These are phyloP conservation scores for Aphanomyces invadans DNA, from an alignment of 352 stramenopile genomes.

Conservation along the genomic window DNA sequence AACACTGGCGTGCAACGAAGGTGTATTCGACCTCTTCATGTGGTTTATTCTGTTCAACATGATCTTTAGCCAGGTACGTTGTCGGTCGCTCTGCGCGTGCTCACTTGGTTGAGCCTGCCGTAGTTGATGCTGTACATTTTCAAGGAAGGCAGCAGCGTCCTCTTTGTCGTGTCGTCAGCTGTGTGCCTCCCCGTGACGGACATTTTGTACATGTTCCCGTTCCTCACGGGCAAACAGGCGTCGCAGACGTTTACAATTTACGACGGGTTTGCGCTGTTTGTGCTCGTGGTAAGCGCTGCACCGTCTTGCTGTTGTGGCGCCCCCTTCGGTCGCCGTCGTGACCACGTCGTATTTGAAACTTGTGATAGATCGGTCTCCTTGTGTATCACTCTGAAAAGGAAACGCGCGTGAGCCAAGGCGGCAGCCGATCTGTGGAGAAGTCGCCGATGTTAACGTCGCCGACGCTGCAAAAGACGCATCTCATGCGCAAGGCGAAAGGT, in stretches of 20 bases:
- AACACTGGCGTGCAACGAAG: constrained; percentile 13
- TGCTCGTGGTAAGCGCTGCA: constrained; percentile 9
- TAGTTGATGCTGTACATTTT: constrained; percentile 30
- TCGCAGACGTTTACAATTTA: constrained; percentile 24
- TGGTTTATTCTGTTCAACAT: constrained; percentile 28
- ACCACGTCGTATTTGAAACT: neutral
- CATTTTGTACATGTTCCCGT: constrained; percentile 24
- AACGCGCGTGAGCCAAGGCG: constrained; percentile 33
- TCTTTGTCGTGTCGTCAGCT: constrained; percentile 31
- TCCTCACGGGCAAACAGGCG: constrained; percentile 9
- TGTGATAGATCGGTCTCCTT: constrained; percentile 50
- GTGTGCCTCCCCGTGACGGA: constrained; percentile 18
- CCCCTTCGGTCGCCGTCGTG: neutral
- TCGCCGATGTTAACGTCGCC: constrained; percentile 82
- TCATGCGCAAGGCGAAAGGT: constrained; percentile 72
- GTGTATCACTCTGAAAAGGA: constrained; percentile 87
- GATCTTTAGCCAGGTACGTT: constrained; percentile 26
- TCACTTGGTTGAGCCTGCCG: too few relatives aligned
- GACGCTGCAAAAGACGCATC: constrained; percentile 71
- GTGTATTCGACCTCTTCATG: constrained; percentile 16
- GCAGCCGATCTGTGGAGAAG: constrained; percentile 56
- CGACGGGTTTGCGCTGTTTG: constrained; percentile 24
- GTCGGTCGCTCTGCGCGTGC: too few relatives aligned
- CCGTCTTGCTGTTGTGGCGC: neutral
- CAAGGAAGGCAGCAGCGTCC: constrained; percentile 25